These are phyloP conservation scores for Mycena pura DNA, from an alignment of 768 basidiomycete species.

Conservation along the genomic window DNA sequence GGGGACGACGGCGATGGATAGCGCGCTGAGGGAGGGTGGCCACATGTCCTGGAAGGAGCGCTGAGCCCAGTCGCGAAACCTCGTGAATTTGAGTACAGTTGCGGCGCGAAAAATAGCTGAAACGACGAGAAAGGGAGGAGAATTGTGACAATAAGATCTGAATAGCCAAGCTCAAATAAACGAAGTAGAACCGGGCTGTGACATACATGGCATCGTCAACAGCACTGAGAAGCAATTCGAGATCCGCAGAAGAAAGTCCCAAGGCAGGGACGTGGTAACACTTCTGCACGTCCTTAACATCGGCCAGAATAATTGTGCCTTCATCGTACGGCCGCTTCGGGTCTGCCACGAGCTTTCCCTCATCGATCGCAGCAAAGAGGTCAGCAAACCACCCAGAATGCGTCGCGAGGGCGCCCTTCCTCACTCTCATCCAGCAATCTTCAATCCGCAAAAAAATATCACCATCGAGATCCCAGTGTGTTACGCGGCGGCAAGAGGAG, in stretches of 20 bases:
- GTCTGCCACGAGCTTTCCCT: neutral
- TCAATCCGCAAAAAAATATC: constrained; percentile 42
- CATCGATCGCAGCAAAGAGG: constrained; percentile 16
- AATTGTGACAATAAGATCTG: constrained; percentile 22
- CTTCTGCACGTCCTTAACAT: constrained; percentile 26
- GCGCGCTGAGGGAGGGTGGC: constrained; percentile 31
- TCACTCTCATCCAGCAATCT: constrained; percentile 42
- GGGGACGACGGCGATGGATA: constrained; percentile 28
- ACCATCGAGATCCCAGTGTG: constrained; percentile 44
- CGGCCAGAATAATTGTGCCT: constrained; percentile 23
- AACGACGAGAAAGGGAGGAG: constrained; percentile 37
- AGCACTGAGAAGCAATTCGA: constrained; percentile 37
- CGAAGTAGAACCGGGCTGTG: neutral
- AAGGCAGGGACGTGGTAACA: constrained; percentile 27
- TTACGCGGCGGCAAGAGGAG: constrained; percentile 2
- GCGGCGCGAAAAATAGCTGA: constrained; percentile 42
- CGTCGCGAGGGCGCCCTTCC: constrained; percentile 40
- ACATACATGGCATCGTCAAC: constrained; percentile 44
- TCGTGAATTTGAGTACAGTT: constrained; percentile 37
- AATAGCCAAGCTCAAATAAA: constrained; percentile 1
- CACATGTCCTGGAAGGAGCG: constrained; percentile 38
- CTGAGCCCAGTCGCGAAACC: constrained; percentile 36
- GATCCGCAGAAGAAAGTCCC: constrained; percentile 38
- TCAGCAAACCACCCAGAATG: constrained; percentile 42
- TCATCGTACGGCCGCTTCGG: constrained; percentile 1